A percentile compares a stretch with the other conserved stretches of the same genome.
phyloP scores from a whole-genome alignment of 2,329 filamentous ascomycete genomes.

The Aspergillus cejpii region DNA sequence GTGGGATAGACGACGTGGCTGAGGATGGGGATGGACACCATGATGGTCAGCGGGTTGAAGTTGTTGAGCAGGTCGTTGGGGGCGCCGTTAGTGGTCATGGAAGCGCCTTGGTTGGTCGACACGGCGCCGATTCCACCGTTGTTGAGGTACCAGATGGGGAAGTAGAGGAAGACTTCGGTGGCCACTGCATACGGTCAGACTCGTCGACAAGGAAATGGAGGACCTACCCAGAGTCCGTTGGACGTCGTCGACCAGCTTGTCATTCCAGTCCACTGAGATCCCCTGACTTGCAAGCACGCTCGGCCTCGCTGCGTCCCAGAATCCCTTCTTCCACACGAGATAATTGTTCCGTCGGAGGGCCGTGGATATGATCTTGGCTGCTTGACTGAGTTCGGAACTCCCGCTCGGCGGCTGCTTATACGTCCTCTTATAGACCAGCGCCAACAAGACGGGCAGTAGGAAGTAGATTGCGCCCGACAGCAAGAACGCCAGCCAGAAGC shows the following conservation, averaged over 20 bases:
- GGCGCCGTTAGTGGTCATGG: slow-evolving; percentile 45
- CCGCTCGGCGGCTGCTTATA: slow-evolving; percentile 29
- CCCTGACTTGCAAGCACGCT: slow-evolving; percentile 25
- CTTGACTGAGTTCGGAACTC: slow-evolving; percentile 27
- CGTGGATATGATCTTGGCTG: slow-evolving; percentile 29
- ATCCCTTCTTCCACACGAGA: slow-evolving; percentile 28
- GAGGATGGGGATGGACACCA: slow-evolving; percentile 43
- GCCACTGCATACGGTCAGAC: slow-evolving; percentile 14
- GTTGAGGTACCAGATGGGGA: slow-evolving; percentile 37
- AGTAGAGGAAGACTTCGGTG: slow-evolving; percentile 35
- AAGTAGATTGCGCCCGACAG: slow-evolving; percentile 31
- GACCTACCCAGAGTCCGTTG: slow-evolving; percentile 23
- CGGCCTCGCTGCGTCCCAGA: slow-evolving; percentile 34
- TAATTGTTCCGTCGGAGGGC: slow-evolving; percentile 32
- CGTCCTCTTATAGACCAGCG: slow-evolving; percentile 30
- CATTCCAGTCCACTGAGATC: slow-evolving; percentile 28
- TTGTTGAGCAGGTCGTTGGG: slow-evolving; percentile 48
- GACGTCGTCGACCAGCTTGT: slow-evolving; percentile 34
- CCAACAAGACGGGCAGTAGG: slow-evolving; percentile 31
- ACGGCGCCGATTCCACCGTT: slow-evolving; percentile 48
- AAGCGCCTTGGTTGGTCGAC: slow-evolving; percentile 45
- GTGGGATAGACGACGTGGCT: slow-evolving; percentile 46
- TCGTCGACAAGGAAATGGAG: background rate
- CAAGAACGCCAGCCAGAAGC: slow-evolving; percentile 36
- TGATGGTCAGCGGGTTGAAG: slow-evolving; percentile 48